Percentiles rank a stretch among this genome's conserved stretches.
These are phyloP conservation scores for Dactylorhiza incarnata DNA, from an alignment of 106 monocot species.

Conservation along the genomic window DNA sequence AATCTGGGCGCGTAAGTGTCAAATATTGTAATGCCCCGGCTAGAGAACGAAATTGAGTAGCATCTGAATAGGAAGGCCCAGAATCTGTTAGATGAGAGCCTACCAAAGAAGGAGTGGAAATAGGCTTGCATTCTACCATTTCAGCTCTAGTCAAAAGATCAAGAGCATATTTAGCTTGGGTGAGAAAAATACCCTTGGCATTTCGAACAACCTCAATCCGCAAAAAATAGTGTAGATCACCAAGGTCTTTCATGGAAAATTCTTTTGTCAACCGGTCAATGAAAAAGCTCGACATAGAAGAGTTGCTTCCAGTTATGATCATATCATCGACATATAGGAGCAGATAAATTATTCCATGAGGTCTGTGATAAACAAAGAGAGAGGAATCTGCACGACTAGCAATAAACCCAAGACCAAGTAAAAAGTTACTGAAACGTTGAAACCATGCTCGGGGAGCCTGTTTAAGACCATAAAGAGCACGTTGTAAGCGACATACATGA, in stretches of 20 bases:
- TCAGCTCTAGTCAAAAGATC: background rate
- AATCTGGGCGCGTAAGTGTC: background rate
- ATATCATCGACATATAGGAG: no score
- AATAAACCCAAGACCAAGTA: background rate
- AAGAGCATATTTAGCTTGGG: background rate
- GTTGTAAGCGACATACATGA: background rate
- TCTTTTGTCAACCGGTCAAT: no score
- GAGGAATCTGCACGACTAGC: background rate
- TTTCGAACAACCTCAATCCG: constrained; percentile 1
- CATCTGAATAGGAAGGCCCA: background rate
- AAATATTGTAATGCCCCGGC: constrained; percentile 5
- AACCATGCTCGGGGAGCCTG: background rate
- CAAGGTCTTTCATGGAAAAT: no score
- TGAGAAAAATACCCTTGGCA: background rate
- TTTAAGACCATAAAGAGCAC: background rate
- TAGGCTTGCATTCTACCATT: background rate
- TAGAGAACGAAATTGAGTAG: background rate
- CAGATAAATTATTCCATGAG: background rate
- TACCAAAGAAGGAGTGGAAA: background rate
- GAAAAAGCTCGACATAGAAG: no score
- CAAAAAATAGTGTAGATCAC: no score
- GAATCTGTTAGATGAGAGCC: background rate
- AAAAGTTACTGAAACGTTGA: background rate
- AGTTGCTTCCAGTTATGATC: no score
- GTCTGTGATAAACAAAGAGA: background rate